Evolutionary conservation across 495 filamentous ascomycete genomes (phyloP).

Genomic region (Trichocladium uniseriatum): DNA sequence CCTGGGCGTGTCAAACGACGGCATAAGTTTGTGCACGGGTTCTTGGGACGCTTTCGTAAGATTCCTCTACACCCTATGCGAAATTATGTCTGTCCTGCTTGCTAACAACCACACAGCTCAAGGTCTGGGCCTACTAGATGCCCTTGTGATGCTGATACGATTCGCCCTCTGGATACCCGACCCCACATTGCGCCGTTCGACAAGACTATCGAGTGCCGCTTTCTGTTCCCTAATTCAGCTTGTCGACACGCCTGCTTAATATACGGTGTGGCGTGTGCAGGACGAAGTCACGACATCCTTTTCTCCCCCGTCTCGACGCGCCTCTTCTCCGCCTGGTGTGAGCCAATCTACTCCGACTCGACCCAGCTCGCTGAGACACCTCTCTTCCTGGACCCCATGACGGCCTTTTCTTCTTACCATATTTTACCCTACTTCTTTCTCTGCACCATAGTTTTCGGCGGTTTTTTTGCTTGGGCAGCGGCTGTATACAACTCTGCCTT

Average conservation of each 20-base stretch:
- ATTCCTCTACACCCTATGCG: conserved; percentile 8
- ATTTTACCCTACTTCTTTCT: not conserved
- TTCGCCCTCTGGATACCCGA: conserved; percentile 25
- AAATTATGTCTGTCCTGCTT: not conserved
- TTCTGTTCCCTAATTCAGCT: conserved; percentile 31
- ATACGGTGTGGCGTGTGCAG: conserved; percentile 38
- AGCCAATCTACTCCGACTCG: not conserved
- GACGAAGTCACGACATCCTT: conserved; percentile 47
- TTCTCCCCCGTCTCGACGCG: conserved; percentile 15
- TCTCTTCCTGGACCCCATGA: not conserved
- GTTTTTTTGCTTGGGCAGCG: conserved; percentile 7
- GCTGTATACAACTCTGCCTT: conserved; percentile 5
- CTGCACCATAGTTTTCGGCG: conserved; percentile 14
- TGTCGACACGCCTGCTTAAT: conserved; percentile 40
- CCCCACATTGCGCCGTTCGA: conserved; percentile 19
- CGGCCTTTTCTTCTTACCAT: not conserved
- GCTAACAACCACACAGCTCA: conserved; percentile 50
- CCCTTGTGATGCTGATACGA: conserved; percentile 19
- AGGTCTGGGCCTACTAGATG: conserved; percentile 67
- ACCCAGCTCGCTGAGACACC: too few relatives aligned
- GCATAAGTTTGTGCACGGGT: conserved; percentile 97
- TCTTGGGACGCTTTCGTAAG: conserved; percentile 98
- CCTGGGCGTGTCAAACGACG: conserved; percentile 95
- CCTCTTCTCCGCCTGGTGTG: too few relatives aligned
- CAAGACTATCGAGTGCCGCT: conserved; percentile 26